phyloP scores from a whole-genome alignment of 2,329 filamentous ascomycete genomes.

The Microthyrium microscopicum region DNA sequence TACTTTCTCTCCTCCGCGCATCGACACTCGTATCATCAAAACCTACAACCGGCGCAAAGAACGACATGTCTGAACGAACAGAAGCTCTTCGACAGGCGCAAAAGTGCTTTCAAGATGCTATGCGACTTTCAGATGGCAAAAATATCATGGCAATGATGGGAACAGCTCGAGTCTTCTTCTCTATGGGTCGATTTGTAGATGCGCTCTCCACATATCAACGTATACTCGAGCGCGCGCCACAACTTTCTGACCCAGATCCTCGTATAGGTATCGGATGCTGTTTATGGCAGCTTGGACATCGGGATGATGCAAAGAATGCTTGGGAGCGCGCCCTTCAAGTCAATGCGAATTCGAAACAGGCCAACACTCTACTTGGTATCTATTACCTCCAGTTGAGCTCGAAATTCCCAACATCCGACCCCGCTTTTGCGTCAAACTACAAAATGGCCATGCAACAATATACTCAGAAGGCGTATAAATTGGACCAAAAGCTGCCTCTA shows the following conservation, averaged over 20 bases:
- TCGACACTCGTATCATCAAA: constrained; percentile 75
- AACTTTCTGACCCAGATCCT: constrained; percentile 81
- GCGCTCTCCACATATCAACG: constrained; percentile 76
- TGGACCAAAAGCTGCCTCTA: constrained; percentile 79
- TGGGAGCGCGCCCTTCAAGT: constrained; percentile 82
- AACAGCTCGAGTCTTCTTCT: constrained; percentile 72
- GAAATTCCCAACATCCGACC: constrained; percentile 65
- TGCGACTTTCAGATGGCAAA: constrained; percentile 64
- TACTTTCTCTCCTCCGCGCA: constrained; percentile 72
- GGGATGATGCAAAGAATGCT: constrained; percentile 75
- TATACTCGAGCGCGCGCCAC: constrained; percentile 69
- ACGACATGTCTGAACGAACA: constrained; percentile 49
- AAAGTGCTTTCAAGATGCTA: constrained; percentile 89
- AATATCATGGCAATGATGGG: constrained; percentile 90
- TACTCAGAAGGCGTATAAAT: constrained; percentile 82
- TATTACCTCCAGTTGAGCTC: constrained; percentile 81
- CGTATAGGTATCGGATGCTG: constrained; percentile 93
- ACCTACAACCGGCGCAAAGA: constrained; percentile 38
- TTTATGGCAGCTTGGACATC: constrained; percentile 91
- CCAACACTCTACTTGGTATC: constrained; percentile 75
- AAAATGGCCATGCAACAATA: constrained; percentile 90
- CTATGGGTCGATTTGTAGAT: constrained; percentile 70
- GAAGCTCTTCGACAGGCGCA: constrained; percentile 72
- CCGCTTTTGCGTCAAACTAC: constrained; percentile 70
- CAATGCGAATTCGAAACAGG: constrained; percentile 69